Base-by-base conservation (phyloP, 768 basidiomycete species). In the Leucocoprinus leucothites region DNA sequence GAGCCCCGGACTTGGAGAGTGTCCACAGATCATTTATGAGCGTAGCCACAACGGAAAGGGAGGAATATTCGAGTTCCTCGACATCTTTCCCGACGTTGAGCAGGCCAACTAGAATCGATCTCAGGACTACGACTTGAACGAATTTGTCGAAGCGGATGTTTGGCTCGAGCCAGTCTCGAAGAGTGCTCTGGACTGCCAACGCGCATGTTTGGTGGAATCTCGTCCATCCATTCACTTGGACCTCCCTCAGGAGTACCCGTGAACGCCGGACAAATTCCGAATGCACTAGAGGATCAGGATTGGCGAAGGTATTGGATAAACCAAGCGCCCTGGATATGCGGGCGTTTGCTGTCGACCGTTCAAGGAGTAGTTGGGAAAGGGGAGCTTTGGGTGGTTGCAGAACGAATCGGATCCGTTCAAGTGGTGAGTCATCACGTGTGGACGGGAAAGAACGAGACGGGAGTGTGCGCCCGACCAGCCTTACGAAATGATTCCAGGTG, bases 281-380 rank as follows among this genome's bases (percentile, higher is more conserved):
- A 56, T 84, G 78, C 3, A 76, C 57, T 7, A 24, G 52, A 0
- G 56, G 11, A 3, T 78, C 69, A 0, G 50, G 34, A 40, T 73
- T 77, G 24, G 85, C 82, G 38, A 85, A 85, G 0, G 84, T 81
- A 45, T 77, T 85, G 0, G 77, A 72, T 2, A 77, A 56, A 3
- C 58, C 51, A 18, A 78, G 70, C 0, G 73, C 71, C 3, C 58
- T 62, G 22, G 68, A 54, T 0, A 78, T 63, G 2, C 73, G 67
- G 36, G 59, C 47, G 45, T 78, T 78, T 2, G 77, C 63, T 3
- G 59, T 31, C 0, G 76, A 71, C 2, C 77, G 69, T 9, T 70
- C 65, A 2, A 24, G 24, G 1, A 77, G 62, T 16, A 70, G 62
- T 1, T 63, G 57, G 9, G 48, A 22, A 16, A 60, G 47, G 13